Evolutionary conservation across 2,329 filamentous ascomycete species (phyloP), one percentile per base, ranked within the genome.

Genomic region (Pyrenophora tritici-repentis): DNA sequence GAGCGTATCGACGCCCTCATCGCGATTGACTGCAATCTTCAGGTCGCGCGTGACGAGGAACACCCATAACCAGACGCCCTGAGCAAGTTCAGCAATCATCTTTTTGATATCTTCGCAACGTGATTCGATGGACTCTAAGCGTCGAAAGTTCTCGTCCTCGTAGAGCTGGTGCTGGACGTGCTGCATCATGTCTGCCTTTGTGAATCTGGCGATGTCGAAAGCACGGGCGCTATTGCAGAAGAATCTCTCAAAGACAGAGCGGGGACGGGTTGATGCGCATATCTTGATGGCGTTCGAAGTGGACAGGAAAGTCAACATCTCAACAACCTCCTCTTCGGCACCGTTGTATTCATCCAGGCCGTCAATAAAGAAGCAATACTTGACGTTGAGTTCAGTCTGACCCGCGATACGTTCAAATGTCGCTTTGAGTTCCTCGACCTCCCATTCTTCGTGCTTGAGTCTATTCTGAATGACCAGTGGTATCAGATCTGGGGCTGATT

Each of bases 61-160:
- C 3, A 61, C 61, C 61, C 61, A 66, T 1, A 64, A 49, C 47
- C 61, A 64, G 1, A 61, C 54, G 3, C 62, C 61, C 2, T 47
- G 12, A 1, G 62, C 53, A 10, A 49, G 55, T 1, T 47, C 16
- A 6, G 47, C 40, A n/a, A 65, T 53, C 1, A 43, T n/a, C 2
- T 33, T 12, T 2, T 53, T 41, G 1, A 58, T 39, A 2, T 14
- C 4, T 22, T 6, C 16, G n/a, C 39, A 37, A 1, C n/a, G 18
- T 18, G 16, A 12, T 1, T 41, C 17, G 1, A 3, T 9, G 14
- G 14, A 4, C 3, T 2, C 26, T 13, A 33, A 6, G 3, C 29
- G 29, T 42, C 12, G 31, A 8, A 24, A 43, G 3, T 47, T 42
- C 3, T 42, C 16, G 7, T 42, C 43, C 2, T 31, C 6, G 10